These are phyloP conservation scores for Cryptosporidium sp. DNA, from an alignment of 169 alveolate genomes.

Conservation along the genomic window DNA sequence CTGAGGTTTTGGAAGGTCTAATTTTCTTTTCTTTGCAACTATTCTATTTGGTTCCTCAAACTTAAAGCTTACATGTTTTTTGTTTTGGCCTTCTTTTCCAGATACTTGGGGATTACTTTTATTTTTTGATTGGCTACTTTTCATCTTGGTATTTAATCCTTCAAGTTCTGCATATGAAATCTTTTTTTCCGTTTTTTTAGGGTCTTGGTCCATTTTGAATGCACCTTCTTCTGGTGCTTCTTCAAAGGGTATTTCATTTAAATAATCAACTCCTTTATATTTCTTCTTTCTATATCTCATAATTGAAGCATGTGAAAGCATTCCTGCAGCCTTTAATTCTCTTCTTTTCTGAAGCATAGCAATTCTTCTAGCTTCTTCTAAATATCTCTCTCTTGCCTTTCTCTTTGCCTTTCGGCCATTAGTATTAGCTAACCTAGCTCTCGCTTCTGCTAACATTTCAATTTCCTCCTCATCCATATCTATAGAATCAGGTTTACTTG, in stretches of 20 bases:
- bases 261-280: conserved; percentile 93
- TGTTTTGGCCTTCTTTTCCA: conserved; percentile 9
- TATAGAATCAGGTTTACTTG: conserved; percentile 97
- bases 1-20: conserved; percentile 52
- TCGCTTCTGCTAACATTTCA: conserved; percentile 99
- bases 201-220: conserved; percentile 87
- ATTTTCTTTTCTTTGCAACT: conserved; percentile 40
- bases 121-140: conserved; percentile 13
- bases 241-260: conserved; percentile 94
- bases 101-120: conserved; percentile 8
- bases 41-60: conserved; percentile 57
- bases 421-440: conserved; percentile 99
- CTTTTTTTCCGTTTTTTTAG: conserved; percentile 74
- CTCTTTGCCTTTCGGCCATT: conserved; percentile 99
- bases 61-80: conserved; percentile 1
- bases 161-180: conserved; percentile 75
- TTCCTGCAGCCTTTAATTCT: conserved; percentile 99
- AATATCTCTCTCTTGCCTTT: conserved; percentile 97
- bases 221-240: conserved; percentile 95
- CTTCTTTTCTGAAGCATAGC: conserved; percentile 96
- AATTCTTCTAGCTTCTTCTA: conserved; percentile 96
- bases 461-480: conserved; percentile 99
- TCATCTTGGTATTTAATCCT: neutral
- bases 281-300: conserved; percentile 86
- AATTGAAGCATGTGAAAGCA: conserved; percentile 82